Evolutionary conservation across 352 stramenopile species (phyloP).

Genomic region (Pythium aquatile): DNA sequence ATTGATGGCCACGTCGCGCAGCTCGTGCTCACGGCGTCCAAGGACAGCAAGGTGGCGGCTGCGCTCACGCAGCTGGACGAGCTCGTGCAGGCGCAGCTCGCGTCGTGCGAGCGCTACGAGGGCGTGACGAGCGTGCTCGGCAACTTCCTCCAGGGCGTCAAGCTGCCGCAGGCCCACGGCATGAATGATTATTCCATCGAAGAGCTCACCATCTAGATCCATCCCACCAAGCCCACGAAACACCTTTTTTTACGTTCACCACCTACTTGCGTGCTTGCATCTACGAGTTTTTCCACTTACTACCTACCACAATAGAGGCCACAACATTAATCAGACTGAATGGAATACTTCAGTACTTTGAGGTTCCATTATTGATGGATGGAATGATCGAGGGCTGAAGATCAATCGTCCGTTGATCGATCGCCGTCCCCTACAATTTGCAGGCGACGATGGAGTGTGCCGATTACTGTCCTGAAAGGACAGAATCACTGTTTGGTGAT

Average conservation of each 20-base stretch:
- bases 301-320: too few relatives aligned
- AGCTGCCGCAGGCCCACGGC: slow-evolving; percentile 56
- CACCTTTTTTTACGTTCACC: neutral
- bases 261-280: too few relatives aligned
- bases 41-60: slow-evolving; percentile 37
- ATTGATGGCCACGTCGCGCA: slow-evolving; percentile 69
- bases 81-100: slow-evolving; percentile 57
- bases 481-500: neutral
- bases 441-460: neutral
- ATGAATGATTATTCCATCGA: slow-evolving; percentile 81
- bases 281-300: slow-evolving; percentile 3
- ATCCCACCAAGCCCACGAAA: neutral
- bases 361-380: too few relatives aligned
- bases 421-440: too few relatives aligned
- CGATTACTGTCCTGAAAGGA: too few relatives aligned
- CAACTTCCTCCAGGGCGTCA: slow-evolving; percentile 76
- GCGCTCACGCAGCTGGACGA: slow-evolving; percentile 50
- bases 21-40: slow-evolving; percentile 59
- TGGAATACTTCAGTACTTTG: too few relatives aligned
- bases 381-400: too few relatives aligned
- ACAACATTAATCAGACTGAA: too few relatives aligned
- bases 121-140: slow-evolving; percentile 69
- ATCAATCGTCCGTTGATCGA: too few relatives aligned
- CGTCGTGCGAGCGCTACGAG: slow-evolving; percentile 58
- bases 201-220: slow-evolving; percentile 55